Evolutionary conservation across 2,329 filamentous ascomycete genomes (phyloP), one percentile per base, ranked within the genome.

Genomic region (Colletotrichum australisinense): DNA sequence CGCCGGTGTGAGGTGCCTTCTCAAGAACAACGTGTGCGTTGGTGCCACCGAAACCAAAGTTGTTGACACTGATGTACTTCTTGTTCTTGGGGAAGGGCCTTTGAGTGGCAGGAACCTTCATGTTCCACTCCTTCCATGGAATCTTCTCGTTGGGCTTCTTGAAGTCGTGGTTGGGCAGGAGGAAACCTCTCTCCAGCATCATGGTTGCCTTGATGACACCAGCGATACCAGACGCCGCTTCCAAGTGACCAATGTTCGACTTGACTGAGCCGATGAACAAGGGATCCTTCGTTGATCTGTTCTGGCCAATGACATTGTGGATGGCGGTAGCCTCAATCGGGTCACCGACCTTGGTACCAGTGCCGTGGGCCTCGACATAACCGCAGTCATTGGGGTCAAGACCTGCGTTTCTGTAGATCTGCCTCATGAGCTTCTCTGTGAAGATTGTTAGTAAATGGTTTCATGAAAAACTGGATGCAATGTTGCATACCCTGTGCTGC

Each of bases 311-410:
- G 0, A 87, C 84, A 9, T 82, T 82, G 52, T 83, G 78, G 42
- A 90, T 84, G 4, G 86, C 88, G 12, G 79, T 81, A 1, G 86
- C 86, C 74, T 91, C 89, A n/a, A 87, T 85, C 0, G 88, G 88
- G 74, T 91, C 89, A 6, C 89, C 89, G 3, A 86, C 86, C 49
- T 83, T 83, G 35, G 89, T 91, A 8, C 88, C 88, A 0, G 89
- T 90, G 22, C 88, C 88, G 76, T 91, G 89, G 3, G 86, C 86
- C 75, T 91, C 88, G 9, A 87, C 81, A 69, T 85, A 53, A 28
- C 74, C 76, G 28, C 79, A 22, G 76, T 78, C 1, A 68, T 63
- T 12, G 78, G 78, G 28, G 75, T 67, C 77, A 2, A 84, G 75
- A 12, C 78, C 77, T 4, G 77, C 78, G 12, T 76, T 77, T 2